These are phyloP conservation scores for Magnolia changhungtana DNA, from an alignment of 164 flowering plant genomes.

Conservation along the genomic window DNA sequence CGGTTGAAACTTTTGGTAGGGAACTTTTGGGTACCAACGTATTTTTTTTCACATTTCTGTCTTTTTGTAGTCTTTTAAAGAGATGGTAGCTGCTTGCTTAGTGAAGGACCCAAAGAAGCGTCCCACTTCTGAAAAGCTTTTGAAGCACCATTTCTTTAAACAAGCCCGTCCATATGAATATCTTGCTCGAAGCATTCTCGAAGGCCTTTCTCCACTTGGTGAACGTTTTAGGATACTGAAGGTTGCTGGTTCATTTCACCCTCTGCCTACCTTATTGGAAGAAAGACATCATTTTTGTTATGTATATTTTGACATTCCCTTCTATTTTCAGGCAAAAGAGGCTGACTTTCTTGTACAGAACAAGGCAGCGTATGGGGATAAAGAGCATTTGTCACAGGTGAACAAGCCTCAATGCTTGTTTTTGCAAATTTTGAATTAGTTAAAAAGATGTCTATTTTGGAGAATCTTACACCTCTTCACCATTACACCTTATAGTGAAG, in stretches of 20 bases:
- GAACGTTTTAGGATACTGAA: slow-evolving; percentile 80
- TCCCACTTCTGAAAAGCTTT: slow-evolving; percentile 83
- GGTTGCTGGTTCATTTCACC: slow-evolving; percentile 41
- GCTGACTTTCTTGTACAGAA: slow-evolving; percentile 76
- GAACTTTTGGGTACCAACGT: background rate
- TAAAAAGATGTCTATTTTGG: background rate
- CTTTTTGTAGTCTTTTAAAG: slow-evolving; percentile 62
- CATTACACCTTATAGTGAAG: no score
- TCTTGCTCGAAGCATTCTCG: slow-evolving; percentile 58
- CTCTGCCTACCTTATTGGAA: background rate
- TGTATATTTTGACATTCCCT: slow-evolving; percentile 1
- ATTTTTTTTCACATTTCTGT: slow-evolving; percentile 12
- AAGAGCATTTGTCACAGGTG: slow-evolving; percentile 90
- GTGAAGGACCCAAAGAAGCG: slow-evolving; percentile 97
- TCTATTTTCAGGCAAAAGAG: slow-evolving; percentile 64
- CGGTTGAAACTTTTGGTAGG: background rate
- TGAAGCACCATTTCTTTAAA: slow-evolving; percentile 85
- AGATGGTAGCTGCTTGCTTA: slow-evolving; percentile 86
- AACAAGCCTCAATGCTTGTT: slow-evolving; percentile 7
- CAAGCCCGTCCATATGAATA: slow-evolving; percentile 63
- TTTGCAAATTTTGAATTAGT: background rate
- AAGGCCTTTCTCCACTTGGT: slow-evolving; percentile 75
- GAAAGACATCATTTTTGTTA: background rate
- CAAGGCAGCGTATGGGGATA: slow-evolving; percentile 63
- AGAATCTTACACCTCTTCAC: no score